Conservation (phyloP, 1,139 yeast species). For the Lodderomyces jiufengensis region DNA sequence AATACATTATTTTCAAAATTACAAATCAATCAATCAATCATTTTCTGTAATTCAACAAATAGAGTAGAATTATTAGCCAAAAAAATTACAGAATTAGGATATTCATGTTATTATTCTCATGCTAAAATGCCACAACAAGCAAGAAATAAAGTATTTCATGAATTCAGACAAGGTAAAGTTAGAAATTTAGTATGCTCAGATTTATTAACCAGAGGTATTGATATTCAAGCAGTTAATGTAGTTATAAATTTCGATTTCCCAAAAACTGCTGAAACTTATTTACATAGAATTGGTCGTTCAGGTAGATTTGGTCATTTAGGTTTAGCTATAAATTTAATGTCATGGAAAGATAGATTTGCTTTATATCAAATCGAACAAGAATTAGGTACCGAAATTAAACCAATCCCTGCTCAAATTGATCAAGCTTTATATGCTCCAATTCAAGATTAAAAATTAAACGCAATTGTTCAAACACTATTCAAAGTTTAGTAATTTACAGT, state of each 20-base stretch:
- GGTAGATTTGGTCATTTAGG: constrained; percentile 99
- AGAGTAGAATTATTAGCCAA: constrained; percentile 94
- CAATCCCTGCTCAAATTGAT: constrained; percentile 90
- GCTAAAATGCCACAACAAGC: constrained; percentile 98
- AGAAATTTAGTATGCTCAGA: constrained; percentile 97
- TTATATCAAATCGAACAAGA: constrained; percentile 95
- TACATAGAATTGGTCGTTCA: constrained; percentile 98
- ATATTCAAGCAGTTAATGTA: constrained; percentile 97
- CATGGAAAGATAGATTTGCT: constrained; percentile 95
- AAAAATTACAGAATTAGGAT: constrained; percentile 93
- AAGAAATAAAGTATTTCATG: constrained; percentile 97
- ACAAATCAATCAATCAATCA: constrained; percentile 93
- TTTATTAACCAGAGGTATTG: constrained; percentile 96
- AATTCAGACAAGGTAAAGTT: constrained; percentile 96
- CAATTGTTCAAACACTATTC: constrained; percentile 87
- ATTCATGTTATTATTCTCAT: constrained; percentile 94
- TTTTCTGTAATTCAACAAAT: constrained; percentile 93
- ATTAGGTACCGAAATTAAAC: constrained; percentile 94
- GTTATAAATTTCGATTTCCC: constrained; percentile 98
- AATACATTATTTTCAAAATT: constrained; percentile 92
- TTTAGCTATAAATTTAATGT: constrained; percentile 91
- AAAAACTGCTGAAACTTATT: constrained; percentile 93
- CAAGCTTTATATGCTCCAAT: constrained; percentile 67
- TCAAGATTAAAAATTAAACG: constrained; percentile 62
- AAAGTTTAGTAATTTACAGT: constrained; percentile 55